A percentile compares a stretch with the other conserved stretches of the same genome.
Evolutionary conservation across 139 green algal genomes (phyloP).

Genomic region (Deuterostichococcus epilithicus): DNA sequence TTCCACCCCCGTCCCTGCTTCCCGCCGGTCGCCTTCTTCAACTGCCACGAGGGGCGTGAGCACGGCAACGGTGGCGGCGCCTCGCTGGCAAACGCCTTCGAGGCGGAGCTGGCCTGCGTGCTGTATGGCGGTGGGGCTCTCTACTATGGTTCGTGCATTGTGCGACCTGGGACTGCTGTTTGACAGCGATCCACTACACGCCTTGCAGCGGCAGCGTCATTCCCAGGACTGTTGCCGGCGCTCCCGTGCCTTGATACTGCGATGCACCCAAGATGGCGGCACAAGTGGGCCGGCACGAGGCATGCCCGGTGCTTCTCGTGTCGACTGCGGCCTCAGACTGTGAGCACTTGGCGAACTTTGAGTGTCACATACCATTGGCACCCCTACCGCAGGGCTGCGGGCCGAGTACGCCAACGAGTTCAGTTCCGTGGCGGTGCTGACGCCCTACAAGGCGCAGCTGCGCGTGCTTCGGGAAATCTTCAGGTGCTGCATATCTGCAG

Average conservation of each 20-base stretch:
- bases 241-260: too few relatives aligned
- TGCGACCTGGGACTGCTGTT: neutral
- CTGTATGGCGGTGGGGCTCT: conserved; percentile 11
- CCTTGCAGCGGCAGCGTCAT: neutral
- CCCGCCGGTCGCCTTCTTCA: conserved; percentile 34
- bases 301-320: too few relatives aligned
- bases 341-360: too few relatives aligned
- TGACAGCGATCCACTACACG: neutral
- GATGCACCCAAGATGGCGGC: too few relatives aligned
- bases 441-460: conserved; percentile 60
- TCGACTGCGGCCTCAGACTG: too few relatives aligned
- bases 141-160: neutral
- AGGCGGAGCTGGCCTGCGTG: conserved; percentile 29
- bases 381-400: conserved; percentile 31
- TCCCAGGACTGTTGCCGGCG: too few relatives aligned
- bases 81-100: conserved; percentile 37
- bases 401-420: conserved; percentile 9
- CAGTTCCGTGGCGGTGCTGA: conserved; percentile 49
- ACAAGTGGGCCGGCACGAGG: too few relatives aligned
- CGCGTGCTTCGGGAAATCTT: conserved; percentile 22
- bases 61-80: conserved; percentile 21
- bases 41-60: conserved; percentile 54
- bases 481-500: too few relatives aligned
- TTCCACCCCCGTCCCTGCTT: conserved; percentile 17
- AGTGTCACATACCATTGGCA: neutral